phyloP scores from a whole-genome alignment of 2,329 filamentous ascomycete species.

The Alternaria novae-zelandiae region DNA sequence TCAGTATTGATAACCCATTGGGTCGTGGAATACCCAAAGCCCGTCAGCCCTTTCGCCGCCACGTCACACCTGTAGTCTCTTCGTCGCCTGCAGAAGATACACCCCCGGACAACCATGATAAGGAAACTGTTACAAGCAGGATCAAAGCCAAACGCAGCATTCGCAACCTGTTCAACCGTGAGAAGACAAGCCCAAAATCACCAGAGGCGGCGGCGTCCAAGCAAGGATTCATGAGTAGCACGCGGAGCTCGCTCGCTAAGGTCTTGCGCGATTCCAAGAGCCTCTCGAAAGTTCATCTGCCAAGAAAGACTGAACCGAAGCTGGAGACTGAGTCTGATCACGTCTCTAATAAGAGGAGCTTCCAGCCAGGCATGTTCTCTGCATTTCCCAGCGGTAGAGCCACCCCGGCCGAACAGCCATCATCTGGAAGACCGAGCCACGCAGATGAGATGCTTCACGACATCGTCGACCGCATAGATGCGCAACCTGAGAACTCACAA shows the following conservation, averaged over 20 bases:
- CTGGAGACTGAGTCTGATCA: background rate
- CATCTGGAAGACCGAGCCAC: background rate
- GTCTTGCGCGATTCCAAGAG: constrained; percentile 27
- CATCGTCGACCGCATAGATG: constrained; percentile 18
- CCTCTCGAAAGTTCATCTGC: constrained; percentile 19
- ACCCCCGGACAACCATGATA: background rate
- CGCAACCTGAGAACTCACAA: constrained; percentile 11
- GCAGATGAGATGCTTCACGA: constrained; percentile 12
- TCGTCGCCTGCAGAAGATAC: background rate
- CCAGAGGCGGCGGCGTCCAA: constrained; percentile 14
- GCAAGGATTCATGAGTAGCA: constrained; percentile 20
- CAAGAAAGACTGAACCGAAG: constrained; percentile 5
- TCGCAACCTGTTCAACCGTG: constrained; percentile 31
- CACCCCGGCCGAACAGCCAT: background rate
- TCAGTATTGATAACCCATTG: background rate
- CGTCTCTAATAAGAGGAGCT: background rate
- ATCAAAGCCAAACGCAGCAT: constrained; percentile 34
- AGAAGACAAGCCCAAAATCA: constrained; percentile 4
- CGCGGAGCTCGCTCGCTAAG: constrained; percentile 24
- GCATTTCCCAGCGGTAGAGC: background rate
- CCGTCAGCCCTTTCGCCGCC: background rate
- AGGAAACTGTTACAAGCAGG: background rate
- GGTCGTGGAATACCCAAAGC: background rate
- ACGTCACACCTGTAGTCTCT: background rate
- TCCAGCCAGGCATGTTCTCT: background rate